Conservation (phyloP, 805 yeast species). For the Torulaspora indica region DNA sequence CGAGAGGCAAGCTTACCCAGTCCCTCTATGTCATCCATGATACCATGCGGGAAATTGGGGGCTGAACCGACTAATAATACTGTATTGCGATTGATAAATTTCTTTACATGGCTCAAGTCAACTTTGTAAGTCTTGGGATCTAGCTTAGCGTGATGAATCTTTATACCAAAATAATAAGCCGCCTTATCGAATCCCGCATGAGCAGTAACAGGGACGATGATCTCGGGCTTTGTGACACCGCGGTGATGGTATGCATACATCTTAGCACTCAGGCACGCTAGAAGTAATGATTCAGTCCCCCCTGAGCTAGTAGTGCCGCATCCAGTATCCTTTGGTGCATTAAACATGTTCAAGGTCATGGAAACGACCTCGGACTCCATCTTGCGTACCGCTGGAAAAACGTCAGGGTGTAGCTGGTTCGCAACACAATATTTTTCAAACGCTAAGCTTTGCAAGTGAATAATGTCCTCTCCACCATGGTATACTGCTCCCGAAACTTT, state of each 20-base stretch:
- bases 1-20: slow-evolving; percentile 57
- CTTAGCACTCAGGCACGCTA: slow-evolving; percentile 86
- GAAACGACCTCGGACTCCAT: slow-evolving; percentile 95
- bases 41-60: slow-evolving; percentile 96
- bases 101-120: slow-evolving; percentile 54
- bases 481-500: slow-evolving; percentile 92
- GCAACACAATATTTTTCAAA: slow-evolving; percentile 76
- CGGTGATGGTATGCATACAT: slow-evolving; percentile 57
- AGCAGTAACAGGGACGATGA: slow-evolving; percentile 80
- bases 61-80: slow-evolving; percentile 87
- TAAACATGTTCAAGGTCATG: slow-evolving; percentile 76
- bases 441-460: slow-evolving; percentile 70
- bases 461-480: slow-evolving; percentile 84
- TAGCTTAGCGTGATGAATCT: slow-evolving; percentile 71
- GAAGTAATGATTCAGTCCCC: slow-evolving; percentile 87
- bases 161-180: slow-evolving; percentile 83
- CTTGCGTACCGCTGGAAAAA: slow-evolving; percentile 91
- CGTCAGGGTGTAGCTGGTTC: slow-evolving; percentile 95
- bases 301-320: slow-evolving; percentile 89
- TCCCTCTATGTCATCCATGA: slow-evolving; percentile 79
- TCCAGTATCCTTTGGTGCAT: slow-evolving; percentile 60
- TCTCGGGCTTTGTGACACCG: slow-evolving; percentile 72
- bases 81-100: slow-evolving; percentile 71
- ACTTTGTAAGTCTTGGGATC: slow-evolving; percentile 66
- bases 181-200: slow-evolving; percentile 97